Conservation (phyloP, 2,329 filamentous ascomycete genomes). For the Clarireedia paspali region DNA sequence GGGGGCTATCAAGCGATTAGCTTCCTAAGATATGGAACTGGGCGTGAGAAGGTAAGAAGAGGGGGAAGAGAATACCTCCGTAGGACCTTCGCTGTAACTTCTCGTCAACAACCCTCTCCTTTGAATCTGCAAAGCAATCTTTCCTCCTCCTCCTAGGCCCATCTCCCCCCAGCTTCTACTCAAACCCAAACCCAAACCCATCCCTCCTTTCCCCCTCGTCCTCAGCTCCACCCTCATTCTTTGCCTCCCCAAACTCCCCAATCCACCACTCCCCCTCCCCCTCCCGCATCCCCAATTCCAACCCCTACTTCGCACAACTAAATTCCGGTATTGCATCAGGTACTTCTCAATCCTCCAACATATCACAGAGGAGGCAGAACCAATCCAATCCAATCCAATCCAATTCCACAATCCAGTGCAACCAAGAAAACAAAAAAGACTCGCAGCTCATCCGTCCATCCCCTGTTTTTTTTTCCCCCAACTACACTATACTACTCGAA, state of each 20-base stretch:
- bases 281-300: background rate
- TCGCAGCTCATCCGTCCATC: background rate
- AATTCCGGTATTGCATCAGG: too few relatives aligned
- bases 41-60: background rate
- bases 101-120: slow-evolving; percentile 26
- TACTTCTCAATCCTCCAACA: too few relatives aligned
- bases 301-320: background rate
- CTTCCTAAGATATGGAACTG: background rate
- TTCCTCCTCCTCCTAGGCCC: background rate
- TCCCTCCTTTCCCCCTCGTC: background rate
- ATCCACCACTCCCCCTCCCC: background rate
- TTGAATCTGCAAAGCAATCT: background rate
- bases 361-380: too few relatives aligned
- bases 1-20: slow-evolving; percentile 45
- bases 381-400: too few relatives aligned
- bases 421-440: background rate
- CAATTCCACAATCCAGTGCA: background rate
- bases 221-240: background rate
- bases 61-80: slow-evolving; percentile 22
- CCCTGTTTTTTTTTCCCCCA: background rate
- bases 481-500: background rate
- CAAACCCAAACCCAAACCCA: background rate
- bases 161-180: background rate
- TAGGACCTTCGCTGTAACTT: slow-evolving; percentile 30
- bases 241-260: background rate